Base-by-base conservation (phyloP, 192 early-diverging fungal species). In the Endogone sp. region DNA sequence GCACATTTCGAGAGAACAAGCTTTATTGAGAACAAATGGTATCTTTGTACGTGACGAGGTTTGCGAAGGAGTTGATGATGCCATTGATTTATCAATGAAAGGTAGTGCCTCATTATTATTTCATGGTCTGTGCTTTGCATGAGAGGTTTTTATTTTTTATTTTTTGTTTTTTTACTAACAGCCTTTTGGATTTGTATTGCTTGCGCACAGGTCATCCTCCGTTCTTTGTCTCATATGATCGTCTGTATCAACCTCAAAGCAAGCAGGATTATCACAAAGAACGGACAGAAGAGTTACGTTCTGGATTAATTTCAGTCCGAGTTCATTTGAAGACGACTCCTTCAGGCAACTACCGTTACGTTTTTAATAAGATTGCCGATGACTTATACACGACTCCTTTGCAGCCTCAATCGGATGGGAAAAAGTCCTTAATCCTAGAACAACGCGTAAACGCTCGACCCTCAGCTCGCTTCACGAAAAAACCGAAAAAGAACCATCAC, bases 361-460 rank as follows among this genome's bases (percentile, higher is more conserved):
- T 67, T 21, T 80, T 82, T 67, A 65, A 65, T 27, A 65, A 67
- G 4, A 32, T 82, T 16, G 37, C 81, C 2, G 81, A 82, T 61
- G 75, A 80, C 29, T 27, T 69, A 3, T 82, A 82, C 57, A 78
- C 58, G 3, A 21, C 55, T 11, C 70, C 73, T 49, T 49, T 49
- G 6, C 37, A 49, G 16, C 37, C 37, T 49, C 37, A 11, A 16
- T 49, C 16, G 9, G 37, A 49, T 11, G 37, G 60, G 23, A 16
- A 23, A 60, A 28, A 67, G 27, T 3, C 71, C 64, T 20, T 70
- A 77, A 27, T 69, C 22, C 25, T 82, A 6, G 70, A 73, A 55
- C 81, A 82, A 67, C 60, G 20, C 10, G 78, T 82, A 1, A 26
- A 75, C 25, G 56, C 64, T 3, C 69, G 62, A 23, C 78, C 81